These are phyloP conservation scores for Sanguinoderma infundibulare DNA, from an alignment of 1,284 basidiomycete genomes.

Conservation along the genomic window DNA sequence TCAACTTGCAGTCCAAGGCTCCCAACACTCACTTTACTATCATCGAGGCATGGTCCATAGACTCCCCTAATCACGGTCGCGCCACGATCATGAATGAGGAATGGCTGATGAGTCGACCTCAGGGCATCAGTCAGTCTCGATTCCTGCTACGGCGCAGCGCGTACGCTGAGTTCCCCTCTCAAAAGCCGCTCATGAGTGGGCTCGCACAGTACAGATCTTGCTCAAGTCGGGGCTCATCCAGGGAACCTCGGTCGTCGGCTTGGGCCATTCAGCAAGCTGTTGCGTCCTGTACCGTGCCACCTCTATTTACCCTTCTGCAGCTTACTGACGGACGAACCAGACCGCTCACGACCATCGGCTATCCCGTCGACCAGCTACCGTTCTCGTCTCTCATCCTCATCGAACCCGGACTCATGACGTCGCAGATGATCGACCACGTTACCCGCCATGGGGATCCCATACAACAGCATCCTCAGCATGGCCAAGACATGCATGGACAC, in stretches of 20 bases:
- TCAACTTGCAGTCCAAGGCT: constrained; percentile 2
- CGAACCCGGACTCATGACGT: constrained; percentile 12
- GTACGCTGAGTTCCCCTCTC: neutral
- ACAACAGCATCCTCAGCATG: neutral
- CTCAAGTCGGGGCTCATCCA: constrained; percentile 11
- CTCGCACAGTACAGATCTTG: constrained; percentile 1
- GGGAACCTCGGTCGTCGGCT: constrained; percentile 1
- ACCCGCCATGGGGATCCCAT: neutral
- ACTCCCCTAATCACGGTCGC: constrained; percentile 16
- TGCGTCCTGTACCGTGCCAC: constrained; percentile 1
- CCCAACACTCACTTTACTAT: constrained; percentile 2
- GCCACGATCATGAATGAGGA: constrained; percentile 7
- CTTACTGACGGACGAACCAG: neutral
- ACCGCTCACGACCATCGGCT: neutral
- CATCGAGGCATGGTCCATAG: constrained; percentile 20
- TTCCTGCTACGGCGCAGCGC: neutral
- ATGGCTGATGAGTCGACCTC: neutral
- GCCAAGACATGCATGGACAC: constrained; percentile 18
- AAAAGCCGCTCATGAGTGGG: constrained; percentile 5
- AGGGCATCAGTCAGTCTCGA: constrained; percentile 4
- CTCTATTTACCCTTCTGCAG: neutral
- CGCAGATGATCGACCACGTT: neutral
- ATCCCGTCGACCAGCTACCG: constrained; percentile 1
- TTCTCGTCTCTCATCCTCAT: constrained; percentile 15
- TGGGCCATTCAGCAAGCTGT: constrained; percentile 14